Evolutionary conservation across 768 basidiomycete genomes (phyloP), one percentile per base, ranked within the genome.

Genomic region (Exidia glandulosa): DNA sequence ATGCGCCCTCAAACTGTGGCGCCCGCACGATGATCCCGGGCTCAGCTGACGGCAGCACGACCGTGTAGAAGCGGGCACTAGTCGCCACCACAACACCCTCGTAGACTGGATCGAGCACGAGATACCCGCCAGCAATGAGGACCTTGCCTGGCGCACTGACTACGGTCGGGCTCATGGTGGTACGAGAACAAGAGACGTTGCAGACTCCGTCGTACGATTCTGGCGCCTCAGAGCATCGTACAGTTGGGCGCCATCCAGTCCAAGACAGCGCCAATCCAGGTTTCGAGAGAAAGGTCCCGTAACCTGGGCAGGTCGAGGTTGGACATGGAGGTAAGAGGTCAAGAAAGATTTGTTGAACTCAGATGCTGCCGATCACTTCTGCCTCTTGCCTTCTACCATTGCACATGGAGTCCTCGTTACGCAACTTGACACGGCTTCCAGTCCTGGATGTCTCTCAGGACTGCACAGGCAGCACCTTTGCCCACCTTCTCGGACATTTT

Each of bases 131-230:
- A 10, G 94, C 92, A 59, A 96, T 72, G 59, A 99, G 81, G 57
- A 96, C 94, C 73, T 99, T 99, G 63, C 95, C 95, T 10, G 95
- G 90, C 1, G 94, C 83, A 33, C 94, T 97, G 62, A 96, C 82
- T 57, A 88, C 80, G 32, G 88, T 91, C 54, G 80, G 69, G 12
- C 64, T 29, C 60, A 57, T 58, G 41, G 41, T 45, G 41, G 41
- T 45, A 45, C 41, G 41, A 45, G 41, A 4, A 6, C 41, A 45
- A 45, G 41, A 45, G 19, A 6, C 41, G 41, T n/a, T 59, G 25
- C 32, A 37, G 14, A 48, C 9, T 10, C 27, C 12, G 14, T 45
- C 34, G 25, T 30, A 45, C 29, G 23, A 29, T 10, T 10, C 58
- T 29, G 36, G 32, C 32, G 32, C 57, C n/a, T 59, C 32, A 6